Evolutionary conservation across 108 stramenopile genomes (phyloP).

Genomic region (Craspedostauros australis): DNA sequence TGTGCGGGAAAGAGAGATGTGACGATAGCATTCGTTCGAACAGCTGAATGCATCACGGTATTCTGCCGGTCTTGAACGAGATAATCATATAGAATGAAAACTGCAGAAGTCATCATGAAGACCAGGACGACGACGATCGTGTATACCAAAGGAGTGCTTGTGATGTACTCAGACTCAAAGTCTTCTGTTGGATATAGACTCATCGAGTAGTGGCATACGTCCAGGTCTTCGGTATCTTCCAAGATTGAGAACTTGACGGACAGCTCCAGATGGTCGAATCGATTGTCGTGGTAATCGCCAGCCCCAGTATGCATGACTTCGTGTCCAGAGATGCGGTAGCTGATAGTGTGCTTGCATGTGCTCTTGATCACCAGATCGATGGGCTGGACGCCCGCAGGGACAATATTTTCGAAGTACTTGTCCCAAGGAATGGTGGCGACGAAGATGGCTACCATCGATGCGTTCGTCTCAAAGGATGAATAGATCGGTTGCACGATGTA

Average conservation of each 20-base stretch:
- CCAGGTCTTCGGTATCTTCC: neutral
- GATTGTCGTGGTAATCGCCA: constrained; percentile 47
- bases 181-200: constrained; percentile 42
- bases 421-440: constrained; percentile 8
- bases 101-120: constrained; percentile 25
- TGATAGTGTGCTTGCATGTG: constrained; percentile 26
- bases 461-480: neutral
- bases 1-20: constrained; percentile 29
- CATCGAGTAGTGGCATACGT: constrained; percentile 16
- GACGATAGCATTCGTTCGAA: constrained; percentile 15
- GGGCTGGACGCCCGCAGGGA: constrained; percentile 5
- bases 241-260: neutral
- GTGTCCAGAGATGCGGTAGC: constrained; percentile 31
- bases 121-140: constrained; percentile 37
- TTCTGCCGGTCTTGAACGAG: constrained; percentile 24
- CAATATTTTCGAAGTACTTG: constrained; percentile 10
- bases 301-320: constrained; percentile 35
- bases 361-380: constrained; percentile 12
- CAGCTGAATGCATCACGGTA: constrained; percentile 15
- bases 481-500: neutral
- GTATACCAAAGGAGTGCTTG: constrained; percentile 33
- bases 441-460: neutral
- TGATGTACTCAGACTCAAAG: constrained; percentile 37
- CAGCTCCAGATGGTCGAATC: constrained; percentile 17
- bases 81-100: constrained; percentile 34